Percentiles rank a stretch among this genome's conserved stretches.
Conservation (phyloP, 2,329 filamentous ascomycete species). For the Fusarium dlaminii region DNA sequence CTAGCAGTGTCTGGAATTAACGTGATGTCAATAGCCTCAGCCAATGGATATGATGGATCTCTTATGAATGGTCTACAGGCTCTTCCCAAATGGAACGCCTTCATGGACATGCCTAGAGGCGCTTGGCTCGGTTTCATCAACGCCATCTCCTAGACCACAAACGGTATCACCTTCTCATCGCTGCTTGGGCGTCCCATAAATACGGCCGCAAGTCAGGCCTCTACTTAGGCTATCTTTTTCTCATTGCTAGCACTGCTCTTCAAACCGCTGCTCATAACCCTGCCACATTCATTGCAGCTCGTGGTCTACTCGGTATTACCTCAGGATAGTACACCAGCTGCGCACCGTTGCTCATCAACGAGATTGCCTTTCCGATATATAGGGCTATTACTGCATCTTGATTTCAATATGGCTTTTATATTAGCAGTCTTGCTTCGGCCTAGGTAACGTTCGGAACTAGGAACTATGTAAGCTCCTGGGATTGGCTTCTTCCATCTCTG, state of each 20-base stretch:
- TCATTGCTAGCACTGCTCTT: neutral
- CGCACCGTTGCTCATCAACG: neutral
- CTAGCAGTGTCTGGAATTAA: no score
- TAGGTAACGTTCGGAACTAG: neutral
- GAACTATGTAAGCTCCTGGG: neutral
- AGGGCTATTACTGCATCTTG: neutral
- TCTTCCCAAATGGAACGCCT: slow-evolving; percentile 29
- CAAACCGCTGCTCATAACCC: neutral
- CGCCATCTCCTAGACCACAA: slow-evolving; percentile 35
- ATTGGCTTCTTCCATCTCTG: neutral
- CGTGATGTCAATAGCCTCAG: neutral
- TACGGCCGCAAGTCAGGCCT: neutral
- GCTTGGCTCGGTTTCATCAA: slow-evolving; percentile 36
- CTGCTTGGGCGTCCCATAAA: slow-evolving; percentile 3
- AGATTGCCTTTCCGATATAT: neutral
- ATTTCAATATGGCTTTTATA: neutral
- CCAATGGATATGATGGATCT: slow-evolving; percentile 1
- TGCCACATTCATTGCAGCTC: neutral
- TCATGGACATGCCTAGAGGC: slow-evolving; percentile 28
- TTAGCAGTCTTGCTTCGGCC: neutral
- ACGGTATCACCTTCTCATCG: slow-evolving; percentile 28
- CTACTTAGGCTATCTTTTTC: neutral
- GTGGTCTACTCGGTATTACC: neutral
- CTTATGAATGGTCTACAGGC: slow-evolving; percentile 20
- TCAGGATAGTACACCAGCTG: neutral